Evolutionary conservation across 352 stramenopile species (phyloP).

Genomic region (Phytophthora ramorum): DNA sequence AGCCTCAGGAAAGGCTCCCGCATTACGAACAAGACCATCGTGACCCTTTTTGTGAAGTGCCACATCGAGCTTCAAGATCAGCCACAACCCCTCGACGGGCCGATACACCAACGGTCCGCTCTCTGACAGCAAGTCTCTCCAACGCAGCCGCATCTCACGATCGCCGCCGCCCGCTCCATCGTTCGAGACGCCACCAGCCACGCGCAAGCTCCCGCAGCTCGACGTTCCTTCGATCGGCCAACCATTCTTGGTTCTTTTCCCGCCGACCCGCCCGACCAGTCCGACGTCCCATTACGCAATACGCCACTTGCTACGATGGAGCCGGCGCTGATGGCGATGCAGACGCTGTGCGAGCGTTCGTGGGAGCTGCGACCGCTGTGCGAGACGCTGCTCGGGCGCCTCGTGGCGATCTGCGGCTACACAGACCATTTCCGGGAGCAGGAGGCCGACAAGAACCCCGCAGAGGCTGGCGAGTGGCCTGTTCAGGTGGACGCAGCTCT

Average conservation of each 20-base stretch:
- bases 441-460: conserved; percentile 18
- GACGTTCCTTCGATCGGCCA: conserved; percentile 25
- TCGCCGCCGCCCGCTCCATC: conserved; percentile 16
- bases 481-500: conserved; percentile 37
- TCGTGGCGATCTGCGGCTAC: conserved; percentile 45
- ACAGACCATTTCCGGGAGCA: conserved; percentile 38
- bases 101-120: conserved; percentile 24
- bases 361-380: conserved; percentile 46
- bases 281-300: conserved; percentile 9
- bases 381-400: conserved; percentile 38
- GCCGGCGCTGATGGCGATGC: conserved; percentile 32
- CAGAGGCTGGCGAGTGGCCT: conserved; percentile 30
- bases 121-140: conserved; percentile 15
- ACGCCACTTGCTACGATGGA: conserved; percentile 32
- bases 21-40: neutral
- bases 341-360: conserved; percentile 32
- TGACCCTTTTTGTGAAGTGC: neutral
- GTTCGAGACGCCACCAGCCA: conserved; percentile 13
- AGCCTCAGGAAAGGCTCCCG: neutral
- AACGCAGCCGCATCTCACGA: conserved; percentile 19
- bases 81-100: conserved; percentile 19
- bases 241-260: conserved; percentile 24
- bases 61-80: conserved; percentile 24
- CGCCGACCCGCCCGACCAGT: conserved; percentile 7
- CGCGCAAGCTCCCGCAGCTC: conserved; percentile 5